Conservation (phyloP, 1,284 basidiomycete species). For the Sanghuangporus baumii region DNA sequence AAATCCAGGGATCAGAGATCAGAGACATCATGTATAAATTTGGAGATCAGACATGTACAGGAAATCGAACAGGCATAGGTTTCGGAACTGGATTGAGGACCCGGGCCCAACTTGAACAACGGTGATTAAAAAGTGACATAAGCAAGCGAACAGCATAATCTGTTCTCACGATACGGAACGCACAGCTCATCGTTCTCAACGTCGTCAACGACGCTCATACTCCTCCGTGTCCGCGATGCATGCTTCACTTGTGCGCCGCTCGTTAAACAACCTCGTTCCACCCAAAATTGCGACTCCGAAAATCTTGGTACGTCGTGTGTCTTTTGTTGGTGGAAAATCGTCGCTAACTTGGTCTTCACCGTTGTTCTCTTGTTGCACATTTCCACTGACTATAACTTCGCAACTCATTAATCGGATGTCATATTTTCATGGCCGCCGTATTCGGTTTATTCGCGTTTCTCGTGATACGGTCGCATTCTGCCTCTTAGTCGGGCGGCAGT, state of each 20-base stretch:
- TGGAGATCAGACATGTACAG: no score
- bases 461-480: background rate
- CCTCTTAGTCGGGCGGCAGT: constrained; percentile 62
- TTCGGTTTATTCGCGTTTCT: background rate
- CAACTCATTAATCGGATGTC: background rate
- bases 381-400: background rate
- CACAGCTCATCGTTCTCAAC: background rate
- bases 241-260: constrained; percentile 77
- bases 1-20: no score
- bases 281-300: constrained; percentile 93
- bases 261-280: constrained; percentile 79
- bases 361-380: background rate
- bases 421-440: background rate
- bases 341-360: background rate
- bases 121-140: background rate
- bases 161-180: background rate
- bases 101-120: no score
- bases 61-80: no score
- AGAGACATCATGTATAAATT: no score
- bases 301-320: constrained; percentile 62
- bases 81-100: no score
- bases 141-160: background rate
- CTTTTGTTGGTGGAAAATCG: background rate
- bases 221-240: constrained; percentile 49
- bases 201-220: constrained; percentile 15